Evolutionary conservation across 805 yeast genomes (phyloP).

Genomic region (Scheffersomyces coipomensis): DNA sequence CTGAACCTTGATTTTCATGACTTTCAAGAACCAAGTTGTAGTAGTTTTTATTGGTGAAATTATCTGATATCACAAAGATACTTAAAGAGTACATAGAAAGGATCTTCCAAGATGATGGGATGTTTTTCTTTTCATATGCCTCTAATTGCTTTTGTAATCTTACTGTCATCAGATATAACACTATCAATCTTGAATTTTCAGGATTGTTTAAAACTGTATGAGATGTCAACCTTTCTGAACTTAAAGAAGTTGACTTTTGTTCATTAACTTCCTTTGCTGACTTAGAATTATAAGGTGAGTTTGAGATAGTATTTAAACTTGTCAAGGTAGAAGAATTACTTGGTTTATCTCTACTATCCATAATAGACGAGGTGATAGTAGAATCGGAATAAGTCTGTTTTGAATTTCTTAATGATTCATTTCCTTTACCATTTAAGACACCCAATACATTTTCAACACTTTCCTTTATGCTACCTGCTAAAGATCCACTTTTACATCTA

Average conservation of each 20-base stretch:
- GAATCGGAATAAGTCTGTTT: conserved; percentile 17
- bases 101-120: conserved; percentile 43
- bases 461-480: conserved; percentile 21
- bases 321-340: conserved; percentile 25
- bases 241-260: neutral
- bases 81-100: conserved; percentile 37
- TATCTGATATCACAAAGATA: conserved; percentile 28
- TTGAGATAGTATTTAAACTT: conserved; percentile 13
- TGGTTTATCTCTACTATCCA: conserved; percentile 24
- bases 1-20: conserved; percentile 10
- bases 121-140: conserved; percentile 22
- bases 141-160: conserved; percentile 38
- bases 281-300: conserved; percentile 4
- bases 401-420: conserved; percentile 3
- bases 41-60: conserved; percentile 18
- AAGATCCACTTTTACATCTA: conserved; percentile 28
- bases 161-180: conserved; percentile 21
- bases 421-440: conserved; percentile 12
- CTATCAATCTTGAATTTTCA: conserved; percentile 17
- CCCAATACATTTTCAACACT: conserved; percentile 29
- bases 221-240: neutral
- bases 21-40: conserved; percentile 27
- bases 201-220: conserved; percentile 20
- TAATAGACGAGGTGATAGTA: conserved; percentile 37
- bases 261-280: neutral